These are phyloP conservation scores for Elsinoe perseae DNA, from an alignment of 2,329 filamentous ascomycete genomes.

Conservation along the genomic window DNA sequence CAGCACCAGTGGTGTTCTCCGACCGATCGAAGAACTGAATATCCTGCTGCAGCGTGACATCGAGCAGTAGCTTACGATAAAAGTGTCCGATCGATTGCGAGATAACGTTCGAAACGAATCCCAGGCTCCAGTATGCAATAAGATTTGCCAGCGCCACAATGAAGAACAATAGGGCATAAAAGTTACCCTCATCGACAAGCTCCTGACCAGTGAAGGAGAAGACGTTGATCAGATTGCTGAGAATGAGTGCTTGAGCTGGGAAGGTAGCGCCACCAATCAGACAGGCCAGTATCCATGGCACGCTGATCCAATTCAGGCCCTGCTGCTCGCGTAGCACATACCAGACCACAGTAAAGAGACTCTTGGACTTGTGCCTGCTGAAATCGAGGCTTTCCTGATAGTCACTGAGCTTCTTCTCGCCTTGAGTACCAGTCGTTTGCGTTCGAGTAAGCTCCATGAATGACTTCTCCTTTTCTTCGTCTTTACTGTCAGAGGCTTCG, in stretches of 20 bases:
- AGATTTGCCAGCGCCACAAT: constrained; percentile 49
- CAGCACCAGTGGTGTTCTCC: constrained; percentile 78
- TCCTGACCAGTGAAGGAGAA: constrained; percentile 29
- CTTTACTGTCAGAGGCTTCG: background rate
- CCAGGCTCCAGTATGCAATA: constrained; percentile 47
- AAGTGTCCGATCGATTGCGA: constrained; percentile 43
- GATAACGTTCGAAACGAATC: constrained; percentile 27
- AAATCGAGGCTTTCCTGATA: constrained; percentile 8
- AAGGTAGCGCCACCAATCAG: constrained; percentile 23
- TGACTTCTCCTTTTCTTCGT: constrained; percentile 2
- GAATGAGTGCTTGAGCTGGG: constrained; percentile 34
- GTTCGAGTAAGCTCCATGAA: constrained; percentile 1
- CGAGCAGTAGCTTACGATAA: constrained; percentile 54
- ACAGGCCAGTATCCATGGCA: constrained; percentile 8
- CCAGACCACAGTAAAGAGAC: background rate
- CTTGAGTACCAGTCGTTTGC: background rate
- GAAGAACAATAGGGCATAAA: constrained; percentile 61
- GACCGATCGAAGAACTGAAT: constrained; percentile 86
- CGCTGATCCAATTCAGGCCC: background rate
- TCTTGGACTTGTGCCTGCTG: background rate
- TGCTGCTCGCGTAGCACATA: constrained; percentile 13
- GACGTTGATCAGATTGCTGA: constrained; percentile 32
- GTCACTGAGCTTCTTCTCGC: constrained; percentile 3
- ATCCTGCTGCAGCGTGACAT: constrained; percentile 63
- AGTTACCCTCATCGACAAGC: constrained; percentile 38